phyloP scores from a whole-genome alignment of 768 basidiomycete genomes.

The Serendipita sp. region DNA sequence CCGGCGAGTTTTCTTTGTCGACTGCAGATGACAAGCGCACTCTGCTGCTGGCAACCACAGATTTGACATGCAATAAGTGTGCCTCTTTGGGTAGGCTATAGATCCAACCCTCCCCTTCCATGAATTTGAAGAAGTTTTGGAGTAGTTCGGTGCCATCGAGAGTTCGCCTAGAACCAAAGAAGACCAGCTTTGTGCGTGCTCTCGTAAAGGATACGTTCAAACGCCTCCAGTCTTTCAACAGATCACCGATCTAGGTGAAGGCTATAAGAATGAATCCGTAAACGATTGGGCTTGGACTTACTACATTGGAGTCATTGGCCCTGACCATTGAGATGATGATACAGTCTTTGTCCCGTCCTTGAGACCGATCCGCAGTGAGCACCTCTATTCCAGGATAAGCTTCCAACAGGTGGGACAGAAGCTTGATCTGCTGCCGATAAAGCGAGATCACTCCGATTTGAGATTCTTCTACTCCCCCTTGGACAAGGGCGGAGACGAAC shows the following conservation, averaged over 20 bases:
- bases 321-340: constrained; percentile 86
- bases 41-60: neutral
- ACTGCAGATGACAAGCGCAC: neutral
- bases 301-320: constrained; percentile 63
- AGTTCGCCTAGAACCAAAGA: constrained; percentile 77
- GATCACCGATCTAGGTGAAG: constrained; percentile 58
- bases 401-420: constrained; percentile 51
- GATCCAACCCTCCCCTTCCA: constrained; percentile 62
- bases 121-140: constrained; percentile 57
- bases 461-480: constrained; percentile 44
- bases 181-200: constrained; percentile 76
- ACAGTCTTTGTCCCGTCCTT: constrained; percentile 92
- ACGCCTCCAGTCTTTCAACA: constrained; percentile 88
- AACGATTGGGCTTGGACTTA: constrained; percentile 25
- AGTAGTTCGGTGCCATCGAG: constrained; percentile 47
- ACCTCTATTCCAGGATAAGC: constrained; percentile 53
- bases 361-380: constrained; percentile 83
- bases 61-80: constrained; percentile 30
- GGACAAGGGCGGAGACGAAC: constrained; percentile 47
- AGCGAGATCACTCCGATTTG: constrained; percentile 82
- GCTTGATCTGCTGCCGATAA: constrained; percentile 92
- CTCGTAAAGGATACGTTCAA: constrained; percentile 97
- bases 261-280: neutral
- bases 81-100: constrained; percentile 40
- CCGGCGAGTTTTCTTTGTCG: constrained; percentile 7